Evolutionary conservation across 2,329 filamentous ascomycete genomes (phyloP).

Genomic region (Hypocrella siamensis): DNA sequence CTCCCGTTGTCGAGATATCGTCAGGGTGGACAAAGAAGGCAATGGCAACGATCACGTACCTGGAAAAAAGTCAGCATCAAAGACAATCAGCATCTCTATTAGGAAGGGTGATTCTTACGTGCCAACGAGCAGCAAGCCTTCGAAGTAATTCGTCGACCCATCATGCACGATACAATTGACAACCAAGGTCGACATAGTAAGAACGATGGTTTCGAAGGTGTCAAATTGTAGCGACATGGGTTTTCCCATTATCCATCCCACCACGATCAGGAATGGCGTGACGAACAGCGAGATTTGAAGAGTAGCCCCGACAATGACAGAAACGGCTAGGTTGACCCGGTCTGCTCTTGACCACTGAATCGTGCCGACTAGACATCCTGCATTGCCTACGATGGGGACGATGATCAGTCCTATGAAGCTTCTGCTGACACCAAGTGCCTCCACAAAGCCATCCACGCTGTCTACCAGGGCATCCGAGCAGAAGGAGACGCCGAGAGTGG

Average conservation of each 20-base stretch:
- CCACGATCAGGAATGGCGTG: conserved; percentile 6
- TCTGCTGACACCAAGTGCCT: conserved; percentile 5
- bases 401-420: conserved; percentile 8
- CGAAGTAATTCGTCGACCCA: conserved; percentile 7
- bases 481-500: conserved; percentile 5
- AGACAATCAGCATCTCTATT: not conserved
- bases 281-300: conserved; percentile 8
- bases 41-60: conserved; percentile 6
- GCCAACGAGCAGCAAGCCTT: conserved; percentile 6
- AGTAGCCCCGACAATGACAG: conserved; percentile 7
- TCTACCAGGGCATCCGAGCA: conserved; percentile 13
- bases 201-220: conserved; percentile 6
- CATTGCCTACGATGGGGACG: conserved; percentile 7
- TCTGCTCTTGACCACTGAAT: conserved; percentile 6
- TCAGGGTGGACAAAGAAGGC: conserved; percentile 6
- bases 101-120: conserved; percentile 4
- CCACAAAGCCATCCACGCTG: conserved; percentile 8
- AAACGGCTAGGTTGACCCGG: conserved; percentile 7
- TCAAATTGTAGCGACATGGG: conserved; percentile 8
- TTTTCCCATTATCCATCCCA: conserved; percentile 5
- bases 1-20: not conserved
- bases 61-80: not conserved
- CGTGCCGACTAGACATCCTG: conserved; percentile 6
- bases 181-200: conserved; percentile 7
- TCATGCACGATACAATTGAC: conserved; percentile 7